Evolutionary conservation across 2,329 filamentous ascomycete genomes (phyloP).

Genomic region (Pseudodiploospora longispora): DNA sequence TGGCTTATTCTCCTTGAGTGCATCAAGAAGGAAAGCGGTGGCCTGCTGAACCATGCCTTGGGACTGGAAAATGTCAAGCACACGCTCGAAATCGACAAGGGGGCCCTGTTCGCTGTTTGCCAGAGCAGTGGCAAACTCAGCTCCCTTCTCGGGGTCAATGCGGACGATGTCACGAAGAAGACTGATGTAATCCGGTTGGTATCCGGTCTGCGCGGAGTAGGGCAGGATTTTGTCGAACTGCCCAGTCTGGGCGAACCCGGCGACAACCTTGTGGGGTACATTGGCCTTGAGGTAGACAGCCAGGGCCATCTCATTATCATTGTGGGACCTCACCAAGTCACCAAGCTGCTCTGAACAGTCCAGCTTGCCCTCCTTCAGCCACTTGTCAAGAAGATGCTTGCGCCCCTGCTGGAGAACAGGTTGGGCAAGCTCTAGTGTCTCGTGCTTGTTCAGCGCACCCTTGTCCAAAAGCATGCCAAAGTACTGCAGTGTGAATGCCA

Average conservation of each 20-base stretch:
- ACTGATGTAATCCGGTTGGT: constrained; percentile 91
- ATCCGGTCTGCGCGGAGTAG: constrained; percentile 76
- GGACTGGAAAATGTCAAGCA: constrained; percentile 95
- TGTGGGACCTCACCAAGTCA: constrained; percentile 85
- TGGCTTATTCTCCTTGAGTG: constrained; percentile 86
- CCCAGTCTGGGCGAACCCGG: constrained; percentile 87
- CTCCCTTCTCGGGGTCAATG: constrained; percentile 84
- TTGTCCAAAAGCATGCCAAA: constrained; percentile 97
- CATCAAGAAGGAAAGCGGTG: constrained; percentile 95
- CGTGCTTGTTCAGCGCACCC: constrained; percentile 82
- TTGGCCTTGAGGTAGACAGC: constrained; percentile 87
- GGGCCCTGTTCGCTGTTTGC: constrained; percentile 83
- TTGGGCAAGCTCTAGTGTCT: constrained; percentile 87
- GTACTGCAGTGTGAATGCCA: constrained; percentile 93
- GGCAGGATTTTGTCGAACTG: constrained; percentile 96
- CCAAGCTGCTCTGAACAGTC: constrained; percentile 94
- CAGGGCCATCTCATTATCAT: constrained; percentile 71
- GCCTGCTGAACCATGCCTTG: constrained; percentile 97
- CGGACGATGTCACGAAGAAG: constrained; percentile 88
- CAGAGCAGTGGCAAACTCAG: constrained; percentile 87
- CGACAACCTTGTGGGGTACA: constrained; percentile 86
- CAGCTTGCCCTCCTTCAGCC: constrained; percentile 93
- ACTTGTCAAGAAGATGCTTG: constrained; percentile 95
- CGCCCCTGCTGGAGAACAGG: constrained; percentile 89
- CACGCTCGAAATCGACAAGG: constrained; percentile 84